A percentile compares a stretch with the other conserved stretches of the same genome.
Evolutionary conservation across 108 stramenopile species (phyloP).

Genomic region (Chaetoceros tenuissimus): DNA sequence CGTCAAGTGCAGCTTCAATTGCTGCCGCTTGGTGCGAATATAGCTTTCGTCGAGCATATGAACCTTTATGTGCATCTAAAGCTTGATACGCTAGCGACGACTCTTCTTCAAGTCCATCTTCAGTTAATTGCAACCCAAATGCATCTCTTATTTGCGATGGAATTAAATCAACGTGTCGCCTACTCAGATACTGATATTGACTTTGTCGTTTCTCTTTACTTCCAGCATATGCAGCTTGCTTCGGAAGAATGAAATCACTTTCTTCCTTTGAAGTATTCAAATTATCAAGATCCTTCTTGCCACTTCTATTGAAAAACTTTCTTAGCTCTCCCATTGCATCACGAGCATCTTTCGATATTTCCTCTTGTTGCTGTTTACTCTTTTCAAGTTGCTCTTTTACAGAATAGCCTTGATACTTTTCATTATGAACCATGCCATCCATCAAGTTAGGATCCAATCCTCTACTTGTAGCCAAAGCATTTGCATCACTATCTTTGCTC

Average conservation of each 20-base stretch:
- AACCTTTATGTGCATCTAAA: not conserved
- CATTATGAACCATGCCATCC: not conserved
- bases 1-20: constrained; percentile 52
- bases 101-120: not conserved
- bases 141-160: constrained; percentile 9
- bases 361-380: no score
- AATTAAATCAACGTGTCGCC: constrained; percentile 17
- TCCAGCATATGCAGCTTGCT: not conserved
- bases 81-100: not conserved
- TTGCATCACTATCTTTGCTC: not conserved
- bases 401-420: not conserved
- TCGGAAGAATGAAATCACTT: not conserved
- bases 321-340: not conserved
- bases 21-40: constrained; percentile 82
- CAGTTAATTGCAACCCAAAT: constrained; percentile 8
- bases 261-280: not conserved
- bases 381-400: not conserved
- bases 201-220: constrained; percentile 11
- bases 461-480: constrained; percentile 10
- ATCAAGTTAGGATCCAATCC: not conserved
- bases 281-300: not conserved
- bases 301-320: not conserved
- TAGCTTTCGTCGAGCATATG: constrained; percentile 13
- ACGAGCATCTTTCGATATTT: not conserved
- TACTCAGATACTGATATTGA: constrained; percentile 3